Evolutionary conservation across 768 basidiomycete species (phyloP).

Genomic region (Gelatoporia subvermispora): DNA sequence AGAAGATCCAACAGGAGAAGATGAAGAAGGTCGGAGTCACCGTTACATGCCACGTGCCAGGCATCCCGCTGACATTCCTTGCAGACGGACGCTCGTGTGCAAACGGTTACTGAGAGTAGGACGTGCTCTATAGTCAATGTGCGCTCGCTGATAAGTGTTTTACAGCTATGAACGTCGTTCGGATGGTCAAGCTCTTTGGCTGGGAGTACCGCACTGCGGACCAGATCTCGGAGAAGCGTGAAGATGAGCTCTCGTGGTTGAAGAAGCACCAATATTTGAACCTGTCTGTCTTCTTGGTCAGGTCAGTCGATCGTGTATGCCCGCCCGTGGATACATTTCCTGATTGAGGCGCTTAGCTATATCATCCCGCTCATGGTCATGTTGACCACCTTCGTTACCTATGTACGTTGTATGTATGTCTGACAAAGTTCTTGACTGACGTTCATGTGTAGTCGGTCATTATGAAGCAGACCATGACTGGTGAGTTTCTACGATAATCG

Average conservation of each 20-base stretch:
- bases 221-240: slow-evolving; percentile 50
- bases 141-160: background rate
- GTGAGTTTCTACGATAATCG: too few relatives aligned
- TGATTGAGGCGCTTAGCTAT: slow-evolving; percentile 32
- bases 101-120: slow-evolving; percentile 36
- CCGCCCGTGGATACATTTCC: background rate
- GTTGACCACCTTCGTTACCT: slow-evolving; percentile 58
- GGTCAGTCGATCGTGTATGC: background rate
- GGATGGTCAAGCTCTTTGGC: slow-evolving; percentile 48
- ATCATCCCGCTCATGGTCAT: slow-evolving; percentile 61
- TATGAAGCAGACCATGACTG: slow-evolving; percentile 33
- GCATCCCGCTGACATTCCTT: background rate
- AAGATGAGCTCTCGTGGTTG: slow-evolving; percentile 53
- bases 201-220: slow-evolving; percentile 43
- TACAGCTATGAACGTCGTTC: slow-evolving; percentile 31
- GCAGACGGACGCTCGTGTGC: slow-evolving; percentile 44
- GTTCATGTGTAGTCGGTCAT: slow-evolving; percentile 27
- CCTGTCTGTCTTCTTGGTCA: slow-evolving; percentile 22
- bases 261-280: slow-evolving; percentile 49
- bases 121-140: too few relatives aligned
- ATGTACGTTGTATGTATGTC: slow-evolving; percentile 31
- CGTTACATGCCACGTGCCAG: too few relatives aligned
- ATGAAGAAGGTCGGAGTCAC: slow-evolving; percentile 34
- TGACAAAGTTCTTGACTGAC: background rate
- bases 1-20: slow-evolving; percentile 30